phyloP scores from a whole-genome alignment of 306 rosid species.

The Phaseolus lunatus region DNA sequence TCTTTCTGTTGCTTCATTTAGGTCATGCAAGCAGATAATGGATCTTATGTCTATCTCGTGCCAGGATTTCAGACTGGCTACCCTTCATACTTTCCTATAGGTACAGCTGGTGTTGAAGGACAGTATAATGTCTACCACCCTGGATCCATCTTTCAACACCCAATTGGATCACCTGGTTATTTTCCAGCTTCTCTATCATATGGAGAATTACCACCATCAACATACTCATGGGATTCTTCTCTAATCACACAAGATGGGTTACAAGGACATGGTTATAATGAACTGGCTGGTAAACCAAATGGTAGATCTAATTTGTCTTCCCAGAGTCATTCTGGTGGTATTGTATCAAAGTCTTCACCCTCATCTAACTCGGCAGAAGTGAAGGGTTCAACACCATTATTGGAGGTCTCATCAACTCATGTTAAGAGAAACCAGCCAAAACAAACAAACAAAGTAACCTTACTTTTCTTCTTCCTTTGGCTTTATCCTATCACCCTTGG shows the following conservation, averaged over 20 bases:
- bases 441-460: slow-evolving; percentile 64
- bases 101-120: slow-evolving; percentile 62
- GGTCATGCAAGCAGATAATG: slow-evolving; percentile 91
- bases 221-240: slow-evolving; percentile 63
- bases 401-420: slow-evolving; percentile 61
- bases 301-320: slow-evolving; percentile 57
- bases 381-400: slow-evolving; percentile 46
- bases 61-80: slow-evolving; percentile 78
- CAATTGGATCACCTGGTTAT: slow-evolving; percentile 62
- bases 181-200: slow-evolving; percentile 54
- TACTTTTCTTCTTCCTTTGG: background rate
- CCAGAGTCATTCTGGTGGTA: slow-evolving; percentile 50
- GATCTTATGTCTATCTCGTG: slow-evolving; percentile 77
- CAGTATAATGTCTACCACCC: slow-evolving; percentile 67
- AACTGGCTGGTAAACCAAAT: slow-evolving; percentile 51
- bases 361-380: slow-evolving; percentile 47
- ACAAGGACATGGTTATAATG: slow-evolving; percentile 52
- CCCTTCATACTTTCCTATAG: slow-evolving; percentile 57
- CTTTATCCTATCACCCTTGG: slow-evolving; percentile 17
- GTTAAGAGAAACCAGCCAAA: slow-evolving; percentile 59
- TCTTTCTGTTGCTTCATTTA: slow-evolving; percentile 54
- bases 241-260: slow-evolving; percentile 56
- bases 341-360: slow-evolving; percentile 50
- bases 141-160: slow-evolving; percentile 61
- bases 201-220: slow-evolving; percentile 61